phyloP scores from a whole-genome alignment of 805 yeast genomes.

The Cyberlindnera galapagoensis region DNA sequence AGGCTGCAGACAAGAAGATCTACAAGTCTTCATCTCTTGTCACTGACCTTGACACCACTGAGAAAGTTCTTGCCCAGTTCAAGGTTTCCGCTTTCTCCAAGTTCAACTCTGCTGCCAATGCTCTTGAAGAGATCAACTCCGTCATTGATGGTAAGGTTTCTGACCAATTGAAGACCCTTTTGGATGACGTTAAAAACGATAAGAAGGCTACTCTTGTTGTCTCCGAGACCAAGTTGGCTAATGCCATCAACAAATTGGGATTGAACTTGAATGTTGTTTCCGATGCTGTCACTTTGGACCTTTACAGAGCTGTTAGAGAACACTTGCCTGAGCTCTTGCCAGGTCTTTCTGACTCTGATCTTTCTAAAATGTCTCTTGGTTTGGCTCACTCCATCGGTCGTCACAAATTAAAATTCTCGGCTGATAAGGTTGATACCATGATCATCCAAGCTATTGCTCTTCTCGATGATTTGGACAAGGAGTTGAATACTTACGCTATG shows the following conservation, averaged over 20 bases:
- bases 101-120: constrained; percentile 90
- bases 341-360: constrained; percentile 78
- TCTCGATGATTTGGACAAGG: constrained; percentile 95
- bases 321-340: constrained; percentile 91
- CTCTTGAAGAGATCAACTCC: constrained; percentile 90
- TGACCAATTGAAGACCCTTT: constrained; percentile 67
- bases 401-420: constrained; percentile 94
- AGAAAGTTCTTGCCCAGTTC: constrained; percentile 82
- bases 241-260: constrained; percentile 91
- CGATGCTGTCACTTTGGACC: constrained; percentile 91
- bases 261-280: constrained; percentile 82
- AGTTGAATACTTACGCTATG: constrained; percentile 97
- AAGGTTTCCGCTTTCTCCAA: constrained; percentile 95
- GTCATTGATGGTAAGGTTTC: constrained; percentile 92
- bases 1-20: constrained; percentile 96
- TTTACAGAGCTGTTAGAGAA: constrained; percentile 93
- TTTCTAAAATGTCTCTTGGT: constrained; percentile 95
- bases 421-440: constrained; percentile 99
- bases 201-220: constrained; percentile 86
- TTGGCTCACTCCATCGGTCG: constrained; percentile 98
- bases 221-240: constrained; percentile 92
- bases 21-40: constrained; percentile 74
- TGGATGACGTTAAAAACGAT: constrained; percentile 69
- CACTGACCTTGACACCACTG: constrained; percentile 74
- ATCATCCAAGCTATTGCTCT: constrained; percentile 98